Evolutionary conservation across 192 early-diverging fungal genomes (phyloP).

Genomic region (Coemansia sp.): DNA sequence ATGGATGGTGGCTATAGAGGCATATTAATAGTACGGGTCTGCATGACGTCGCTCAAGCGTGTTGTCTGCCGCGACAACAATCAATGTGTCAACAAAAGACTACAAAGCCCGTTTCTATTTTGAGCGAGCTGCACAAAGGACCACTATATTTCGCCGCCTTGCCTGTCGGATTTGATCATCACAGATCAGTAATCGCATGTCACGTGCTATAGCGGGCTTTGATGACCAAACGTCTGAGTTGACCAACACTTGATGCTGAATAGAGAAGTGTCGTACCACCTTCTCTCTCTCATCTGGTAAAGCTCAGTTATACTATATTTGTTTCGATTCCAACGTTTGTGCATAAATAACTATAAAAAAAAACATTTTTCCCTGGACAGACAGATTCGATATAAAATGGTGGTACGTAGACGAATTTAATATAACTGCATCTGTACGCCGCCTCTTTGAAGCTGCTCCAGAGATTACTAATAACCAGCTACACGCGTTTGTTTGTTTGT

Average conservation of each 20-base stretch:
- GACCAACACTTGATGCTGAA: neutral
- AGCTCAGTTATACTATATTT: neutral
- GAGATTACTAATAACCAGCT: neutral
- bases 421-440: neutral
- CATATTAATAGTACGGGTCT: constrained; percentile 6
- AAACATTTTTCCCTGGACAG: neutral
- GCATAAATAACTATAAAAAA: neutral
- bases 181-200: neutral
- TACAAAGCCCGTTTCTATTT: constrained; percentile 1
- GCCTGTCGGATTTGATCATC: neutral
- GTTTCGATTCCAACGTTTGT: neutral
- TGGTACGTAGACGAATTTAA: constrained; percentile 7
- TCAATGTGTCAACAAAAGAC: neutral
- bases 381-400: constrained; percentile 5
- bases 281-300: neutral
- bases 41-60: constrained; percentile 7
- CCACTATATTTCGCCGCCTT: neutral
- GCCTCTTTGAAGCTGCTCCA: neutral
- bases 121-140: neutral
- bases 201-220: neutral
- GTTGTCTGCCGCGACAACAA: constrained; percentile 1
- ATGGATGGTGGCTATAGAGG: neutral
- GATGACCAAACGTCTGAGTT: neutral
- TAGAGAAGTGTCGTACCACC: neutral
- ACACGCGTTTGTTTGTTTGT: neutral